A percentile compares a stretch with the other conserved stretches of the same genome.
Evolutionary conservation across 352 stramenopile species (phyloP).

Genomic region (Phytopythium cucurbitacearum): DNA sequence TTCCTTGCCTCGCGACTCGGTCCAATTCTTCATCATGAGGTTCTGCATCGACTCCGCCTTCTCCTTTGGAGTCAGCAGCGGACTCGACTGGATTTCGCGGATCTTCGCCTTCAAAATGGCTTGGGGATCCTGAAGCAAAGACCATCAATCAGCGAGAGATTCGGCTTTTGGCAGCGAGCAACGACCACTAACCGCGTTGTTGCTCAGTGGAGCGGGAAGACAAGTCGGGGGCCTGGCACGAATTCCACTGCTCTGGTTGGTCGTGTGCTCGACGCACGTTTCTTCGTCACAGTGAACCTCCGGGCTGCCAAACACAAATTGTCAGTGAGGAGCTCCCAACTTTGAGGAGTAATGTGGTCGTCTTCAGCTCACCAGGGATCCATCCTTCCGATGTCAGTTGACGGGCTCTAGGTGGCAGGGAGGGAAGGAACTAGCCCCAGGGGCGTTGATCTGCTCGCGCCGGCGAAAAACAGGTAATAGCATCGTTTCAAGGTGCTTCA

Average conservation of each 20-base stretch:
- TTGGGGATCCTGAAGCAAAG: constrained; percentile 36
- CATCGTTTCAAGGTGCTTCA: no score
- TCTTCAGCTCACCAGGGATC: background rate
- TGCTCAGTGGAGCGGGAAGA: constrained; percentile 48
- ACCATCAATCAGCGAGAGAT: background rate
- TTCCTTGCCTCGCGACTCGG: constrained; percentile 58
- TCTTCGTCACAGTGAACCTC: constrained; percentile 11
- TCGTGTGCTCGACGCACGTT: constrained; percentile 22
- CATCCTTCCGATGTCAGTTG: background rate
- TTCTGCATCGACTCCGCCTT: constrained; percentile 81
- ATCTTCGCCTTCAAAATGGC: constrained; percentile 67
- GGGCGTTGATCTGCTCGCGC: background rate
- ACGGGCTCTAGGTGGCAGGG: background rate
- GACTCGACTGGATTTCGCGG: constrained; percentile 72
- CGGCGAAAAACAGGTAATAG: constrained; percentile 5
- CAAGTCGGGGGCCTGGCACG: constrained; percentile 19
- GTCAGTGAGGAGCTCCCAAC: no score
- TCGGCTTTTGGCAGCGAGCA: background rate
- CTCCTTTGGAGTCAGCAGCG: constrained; percentile 71
- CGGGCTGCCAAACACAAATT: background rate
- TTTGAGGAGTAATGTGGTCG: background rate
- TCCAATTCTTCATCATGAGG: constrained; percentile 87
- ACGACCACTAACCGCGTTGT: constrained; percentile 29
- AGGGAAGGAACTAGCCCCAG: background rate
- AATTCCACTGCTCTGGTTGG: constrained; percentile 32